phyloP scores from a whole-genome alignment of 2,329 filamentous ascomycete genomes.

The Drechslerella coelobrocha region DNA sequence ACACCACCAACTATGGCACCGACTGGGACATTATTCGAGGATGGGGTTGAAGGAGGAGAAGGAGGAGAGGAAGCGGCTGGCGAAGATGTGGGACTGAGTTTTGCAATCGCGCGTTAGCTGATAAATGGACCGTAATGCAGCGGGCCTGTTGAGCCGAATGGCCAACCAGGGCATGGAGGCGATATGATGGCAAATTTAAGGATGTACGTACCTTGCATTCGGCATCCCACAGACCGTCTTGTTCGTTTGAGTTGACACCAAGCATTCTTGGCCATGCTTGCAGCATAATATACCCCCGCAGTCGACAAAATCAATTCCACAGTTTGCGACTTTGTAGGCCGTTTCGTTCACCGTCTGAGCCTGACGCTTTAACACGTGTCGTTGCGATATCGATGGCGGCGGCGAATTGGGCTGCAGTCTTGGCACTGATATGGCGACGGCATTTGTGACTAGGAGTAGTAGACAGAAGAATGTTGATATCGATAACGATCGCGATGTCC shows the following conservation, averaged over 20 bases:
- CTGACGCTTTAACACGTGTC: slow-evolving; percentile 8
- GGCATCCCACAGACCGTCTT: slow-evolving; percentile 8
- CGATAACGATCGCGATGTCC: slow-evolving; percentile 5
- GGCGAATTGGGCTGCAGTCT: slow-evolving; percentile 1
- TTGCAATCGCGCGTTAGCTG: slow-evolving; percentile 7
- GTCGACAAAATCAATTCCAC: slow-evolving; percentile 21
- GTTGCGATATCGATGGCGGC: slow-evolving; percentile 12
- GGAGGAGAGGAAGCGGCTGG: slow-evolving; percentile 18
- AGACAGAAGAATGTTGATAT: slow-evolving; percentile 27
- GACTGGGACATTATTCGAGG: slow-evolving; percentile 19
- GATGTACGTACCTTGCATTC: slow-evolving; percentile 19
- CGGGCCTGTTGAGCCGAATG: not conserved
- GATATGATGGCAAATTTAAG: too few relatives aligned
- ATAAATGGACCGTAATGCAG: not conserved
- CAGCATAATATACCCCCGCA: slow-evolving; percentile 25
- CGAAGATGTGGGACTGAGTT: slow-evolving; percentile 6
- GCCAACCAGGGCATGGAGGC: not conserved
- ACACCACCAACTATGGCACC: slow-evolving; percentile 35
- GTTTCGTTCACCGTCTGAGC: slow-evolving; percentile 20
- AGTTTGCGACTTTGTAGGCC: slow-evolving; percentile 7
- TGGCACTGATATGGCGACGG: slow-evolving; percentile 28
- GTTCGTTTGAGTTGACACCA: slow-evolving; percentile 23
- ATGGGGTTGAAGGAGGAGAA: not conserved
- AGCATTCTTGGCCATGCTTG: slow-evolving; percentile 15
- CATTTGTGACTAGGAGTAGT: slow-evolving; percentile 18